Evolutionary conservation across 257 asterid species (phyloP).

Genomic region (Salvia miltiorrhiza): DNA sequence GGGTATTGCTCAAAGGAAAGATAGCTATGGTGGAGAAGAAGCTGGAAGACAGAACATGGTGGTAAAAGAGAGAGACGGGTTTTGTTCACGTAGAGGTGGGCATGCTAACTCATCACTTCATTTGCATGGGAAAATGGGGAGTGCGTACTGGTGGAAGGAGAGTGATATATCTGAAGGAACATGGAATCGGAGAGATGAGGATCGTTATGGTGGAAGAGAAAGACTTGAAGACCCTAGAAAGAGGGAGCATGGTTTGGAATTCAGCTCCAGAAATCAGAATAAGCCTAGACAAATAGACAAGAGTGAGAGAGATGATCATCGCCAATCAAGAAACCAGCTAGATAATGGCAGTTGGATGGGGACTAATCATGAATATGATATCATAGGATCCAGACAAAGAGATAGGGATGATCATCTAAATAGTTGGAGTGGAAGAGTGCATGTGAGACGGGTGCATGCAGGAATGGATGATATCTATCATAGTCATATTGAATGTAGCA

Average conservation of each 20-base stretch:
- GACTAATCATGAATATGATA: conserved; percentile 50
- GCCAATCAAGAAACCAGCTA: conserved; percentile 48
- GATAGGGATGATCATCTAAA: conserved; percentile 53
- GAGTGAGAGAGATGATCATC: conserved; percentile 57
- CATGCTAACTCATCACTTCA: conserved; percentile 46
- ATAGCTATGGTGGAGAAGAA: conserved; percentile 59
- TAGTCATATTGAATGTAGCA: conserved; percentile 52
- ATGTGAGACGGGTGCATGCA: conserved; percentile 40
- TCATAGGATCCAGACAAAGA: conserved; percentile 46
- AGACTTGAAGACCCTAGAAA: conserved; percentile 61
- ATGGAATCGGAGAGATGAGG: conserved; percentile 67
- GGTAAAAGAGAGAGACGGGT: conserved; percentile 60
- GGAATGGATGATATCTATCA: conserved; percentile 55
- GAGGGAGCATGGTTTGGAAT: conserved; percentile 60
- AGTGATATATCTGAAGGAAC: conserved; percentile 58
- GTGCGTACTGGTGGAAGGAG: conserved; percentile 64
- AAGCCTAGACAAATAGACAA: conserved; percentile 63
- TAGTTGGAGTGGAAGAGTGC: conserved; percentile 40
- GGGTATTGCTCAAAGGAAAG: conserved; percentile 41
- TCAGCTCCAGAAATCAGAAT: conserved; percentile 48
- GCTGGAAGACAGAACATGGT: conserved; percentile 38
- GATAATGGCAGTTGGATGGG: conserved; percentile 66
- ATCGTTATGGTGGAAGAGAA: conserved; percentile 48
- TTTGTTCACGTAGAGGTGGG: conserved; percentile 47
- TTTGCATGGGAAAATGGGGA: conserved; percentile 44